Evolutionary conservation across 352 stramenopile species (phyloP).

Genomic region (Thalassiosira exigua): DNA sequence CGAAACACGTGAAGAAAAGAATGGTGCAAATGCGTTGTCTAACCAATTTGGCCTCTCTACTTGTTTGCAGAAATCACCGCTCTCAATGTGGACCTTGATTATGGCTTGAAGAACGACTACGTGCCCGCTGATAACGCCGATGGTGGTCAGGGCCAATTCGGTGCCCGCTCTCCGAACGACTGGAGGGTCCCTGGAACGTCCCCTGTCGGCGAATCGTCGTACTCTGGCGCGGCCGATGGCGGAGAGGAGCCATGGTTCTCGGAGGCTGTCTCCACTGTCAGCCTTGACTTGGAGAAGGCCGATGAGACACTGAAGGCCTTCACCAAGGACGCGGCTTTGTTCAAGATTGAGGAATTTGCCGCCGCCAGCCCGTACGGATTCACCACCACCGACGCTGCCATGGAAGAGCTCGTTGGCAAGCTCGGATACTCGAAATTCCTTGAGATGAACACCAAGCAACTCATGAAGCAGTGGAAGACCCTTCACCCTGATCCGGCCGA

Average conservation of each 20-base stretch:
- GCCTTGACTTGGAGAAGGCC: constrained; percentile 80
- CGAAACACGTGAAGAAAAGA: too few species aligned
- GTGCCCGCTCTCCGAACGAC: constrained; percentile 76
- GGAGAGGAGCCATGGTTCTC: constrained; percentile 85
- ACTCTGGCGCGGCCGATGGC: constrained; percentile 75
- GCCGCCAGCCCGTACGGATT: constrained; percentile 65
- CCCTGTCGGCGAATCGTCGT: constrained; percentile 79
- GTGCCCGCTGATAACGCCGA: constrained; percentile 68
- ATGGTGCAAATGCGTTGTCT: too few species aligned
- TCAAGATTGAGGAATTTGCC: constrained; percentile 83
- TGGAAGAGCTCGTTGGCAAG: constrained; percentile 73
- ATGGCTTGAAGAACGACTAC: constrained; percentile 84
- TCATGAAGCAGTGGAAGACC: constrained; percentile 76
- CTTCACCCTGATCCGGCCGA: constrained; percentile 59
- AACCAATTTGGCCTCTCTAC: too few species aligned
- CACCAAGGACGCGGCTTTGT: constrained; percentile 82
- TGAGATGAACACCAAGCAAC: constrained; percentile 74
- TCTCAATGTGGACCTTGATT: constrained; percentile 76
- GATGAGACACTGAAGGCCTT: constrained; percentile 85
- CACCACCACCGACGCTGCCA: constrained; percentile 58
- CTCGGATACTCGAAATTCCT: constrained; percentile 84
- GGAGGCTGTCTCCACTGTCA: constrained; percentile 83
- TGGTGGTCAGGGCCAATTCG: constrained; percentile 83
- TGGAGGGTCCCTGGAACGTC: constrained; percentile 82
- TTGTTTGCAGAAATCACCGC: constrained; percentile 74